These are phyloP conservation scores for Chrysanthemum makinoi DNA, from an alignment of 129 eudicot species.

Conservation along the genomic window DNA sequence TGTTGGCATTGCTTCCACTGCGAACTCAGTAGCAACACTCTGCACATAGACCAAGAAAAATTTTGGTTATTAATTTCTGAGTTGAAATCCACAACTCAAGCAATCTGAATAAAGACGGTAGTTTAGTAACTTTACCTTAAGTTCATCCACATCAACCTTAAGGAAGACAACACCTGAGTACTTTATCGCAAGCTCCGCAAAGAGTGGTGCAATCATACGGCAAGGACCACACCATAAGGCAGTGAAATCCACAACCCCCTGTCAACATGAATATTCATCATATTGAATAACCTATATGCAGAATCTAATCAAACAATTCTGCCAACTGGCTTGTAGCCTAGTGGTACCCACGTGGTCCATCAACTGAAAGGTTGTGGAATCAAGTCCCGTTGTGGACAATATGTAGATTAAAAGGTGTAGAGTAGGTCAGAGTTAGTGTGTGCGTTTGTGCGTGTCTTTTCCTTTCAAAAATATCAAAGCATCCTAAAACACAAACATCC, in stretches of 20 bases:
- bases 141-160: constrained; percentile 78
- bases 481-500: too few species aligned
- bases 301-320: too few species aligned
- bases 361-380: too few species aligned
- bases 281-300: too few species aligned
- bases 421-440: too few species aligned
- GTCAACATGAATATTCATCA: constrained; percentile 6
- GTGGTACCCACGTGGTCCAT: not conserved
- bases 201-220: constrained; percentile 61
- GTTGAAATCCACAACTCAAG: not conserved
- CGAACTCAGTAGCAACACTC: constrained; percentile 50
- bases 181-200: constrained; percentile 55
- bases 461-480: too few species aligned
- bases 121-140: constrained; percentile 34
- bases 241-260: constrained; percentile 75
- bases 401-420: too few species aligned
- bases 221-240: constrained; percentile 77
- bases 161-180: constrained; percentile 44
- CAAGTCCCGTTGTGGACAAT: too few species aligned
- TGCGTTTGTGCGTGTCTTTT: too few species aligned
- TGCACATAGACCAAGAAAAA: constrained; percentile 14
- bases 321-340: too few species aligned
- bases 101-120: not conserved
- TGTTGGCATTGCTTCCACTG: constrained; percentile 82
- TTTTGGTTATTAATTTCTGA: not conserved